Base-by-base conservation (phyloP, 495 filamentous ascomycete genomes). In the Chaetomium fimeti region DNA sequence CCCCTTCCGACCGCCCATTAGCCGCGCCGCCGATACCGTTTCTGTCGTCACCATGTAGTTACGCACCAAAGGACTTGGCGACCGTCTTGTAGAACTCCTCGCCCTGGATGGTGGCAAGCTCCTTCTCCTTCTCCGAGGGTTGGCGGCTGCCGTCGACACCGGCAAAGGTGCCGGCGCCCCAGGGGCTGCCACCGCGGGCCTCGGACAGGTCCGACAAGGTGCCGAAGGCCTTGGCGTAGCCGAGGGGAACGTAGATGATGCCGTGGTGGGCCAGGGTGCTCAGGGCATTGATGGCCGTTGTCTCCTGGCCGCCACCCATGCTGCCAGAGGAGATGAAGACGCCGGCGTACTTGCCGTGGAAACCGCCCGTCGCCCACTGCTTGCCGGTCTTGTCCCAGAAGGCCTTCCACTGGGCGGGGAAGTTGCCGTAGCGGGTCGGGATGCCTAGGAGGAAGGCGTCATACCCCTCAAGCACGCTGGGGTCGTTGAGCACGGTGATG, bases 371-470 rank as follows among this genome's bases (percentile, higher is more conserved):
- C 43, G 75, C 69, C 89, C 89, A 91, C 70, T 89, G 88, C 72
- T 82, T 78, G 71, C 91, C 91, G 28, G 89, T 90, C 76, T 83
- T 81, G 82, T 95, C 91, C 88, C 88, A 92, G 84, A 92, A 95
- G 49, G 86, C 69, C 84, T 93, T 97, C 89, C 89, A 98, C 79
- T 98, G 94, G 29, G 89, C 92, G 47, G 94, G 93, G 84, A 97
- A 96, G 86, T 96, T 99, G 75, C 94, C 94, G 81, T 90, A 99
- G 62, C 94, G 88, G n/a, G 94, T 99, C 36, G 94, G 94, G 77
- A 99, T 92, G 69, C 95, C 95, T 66, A 99, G 84, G 43, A 99
- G 88, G 78, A 99, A 88, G 73, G 82, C 94, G 73, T 98, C 92
- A 80, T 94, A 97, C 61, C 84, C 62, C 66, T 85, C 82, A n/a